Conservation (phyloP, 192 early-diverging fungal species). For the Umbelopsis sp. region DNA sequence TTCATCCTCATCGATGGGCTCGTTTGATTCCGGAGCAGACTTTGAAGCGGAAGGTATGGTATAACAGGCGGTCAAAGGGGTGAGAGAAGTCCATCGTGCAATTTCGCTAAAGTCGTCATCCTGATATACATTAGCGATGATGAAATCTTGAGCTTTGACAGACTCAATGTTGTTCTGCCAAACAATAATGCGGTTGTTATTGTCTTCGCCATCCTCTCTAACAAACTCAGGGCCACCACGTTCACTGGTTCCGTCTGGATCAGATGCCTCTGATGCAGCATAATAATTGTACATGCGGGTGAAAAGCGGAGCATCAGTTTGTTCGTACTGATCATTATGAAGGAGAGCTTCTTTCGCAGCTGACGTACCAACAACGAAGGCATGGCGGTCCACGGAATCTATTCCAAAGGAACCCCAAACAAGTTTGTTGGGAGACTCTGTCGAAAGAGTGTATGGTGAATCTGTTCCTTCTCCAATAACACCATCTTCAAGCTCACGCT, state of each 20-base stretch:
- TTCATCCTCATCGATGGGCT: constrained; percentile 32
- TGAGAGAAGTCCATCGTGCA: constrained; percentile 31
- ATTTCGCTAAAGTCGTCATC: constrained; percentile 49
- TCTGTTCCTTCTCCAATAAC: constrained; percentile 26
- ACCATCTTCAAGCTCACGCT: constrained; percentile 19
- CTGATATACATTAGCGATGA: constrained; percentile 49
- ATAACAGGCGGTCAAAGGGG: constrained; percentile 34
- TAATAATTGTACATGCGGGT: constrained; percentile 31
- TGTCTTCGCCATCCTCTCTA: constrained; percentile 29
- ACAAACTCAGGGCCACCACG: constrained; percentile 31
- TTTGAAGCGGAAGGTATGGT: constrained; percentile 6
- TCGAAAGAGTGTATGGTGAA: constrained; percentile 27
- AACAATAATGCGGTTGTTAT: constrained; percentile 28
- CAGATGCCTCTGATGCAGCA: constrained; percentile 13
- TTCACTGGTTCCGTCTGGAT: constrained; percentile 33
- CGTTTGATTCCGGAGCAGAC: constrained; percentile 7
- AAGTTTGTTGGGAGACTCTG: constrained; percentile 30
- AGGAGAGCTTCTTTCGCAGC: constrained; percentile 35
- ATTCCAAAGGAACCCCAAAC: constrained; percentile 41
- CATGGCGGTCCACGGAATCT: constrained; percentile 22
- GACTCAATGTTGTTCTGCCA: constrained; percentile 54
- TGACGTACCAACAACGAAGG: constrained; percentile 32
- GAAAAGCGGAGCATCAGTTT: constrained; percentile 28
- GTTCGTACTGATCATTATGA: constrained; percentile 20
- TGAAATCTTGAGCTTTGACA: constrained; percentile 37